Percentiles rank a stretch among this genome's conserved stretches.
Evolutionary conservation across 208 protist species (phyloP).

Genomic region (Crithidia mellificae): DNA sequence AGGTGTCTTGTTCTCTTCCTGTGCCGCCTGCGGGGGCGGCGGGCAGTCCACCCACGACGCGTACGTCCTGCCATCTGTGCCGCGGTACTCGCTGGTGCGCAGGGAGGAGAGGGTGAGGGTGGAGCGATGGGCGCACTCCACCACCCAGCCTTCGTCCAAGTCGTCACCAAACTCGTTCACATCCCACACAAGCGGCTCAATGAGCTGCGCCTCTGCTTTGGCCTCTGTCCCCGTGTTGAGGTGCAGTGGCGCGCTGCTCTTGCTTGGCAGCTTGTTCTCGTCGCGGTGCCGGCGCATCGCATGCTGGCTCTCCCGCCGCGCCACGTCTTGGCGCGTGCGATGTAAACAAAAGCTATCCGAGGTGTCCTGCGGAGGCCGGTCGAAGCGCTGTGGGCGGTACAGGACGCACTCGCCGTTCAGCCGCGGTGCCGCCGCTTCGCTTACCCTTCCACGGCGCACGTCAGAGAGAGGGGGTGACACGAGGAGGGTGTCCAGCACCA

Average conservation of each 20-base stretch:
- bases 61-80: constrained; percentile 35
- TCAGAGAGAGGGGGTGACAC: not conserved
- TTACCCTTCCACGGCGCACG: too few relatives aligned
- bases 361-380: not conserved
- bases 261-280: not conserved
- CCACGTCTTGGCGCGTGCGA: constrained; percentile 4
- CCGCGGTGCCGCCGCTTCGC: too few relatives aligned
- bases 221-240: not conserved
- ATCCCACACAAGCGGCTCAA: constrained; percentile 12
- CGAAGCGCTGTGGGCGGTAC: constrained; percentile 22
- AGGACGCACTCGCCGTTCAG: not conserved
- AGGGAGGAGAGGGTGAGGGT: constrained; percentile 47
- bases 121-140: constrained; percentile 46
- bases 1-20: constrained; percentile 2
- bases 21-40: not conserved
- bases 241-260: not conserved
- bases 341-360: not conserved
- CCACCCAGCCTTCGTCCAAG: constrained; percentile 7
- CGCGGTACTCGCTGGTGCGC: constrained; percentile 52
- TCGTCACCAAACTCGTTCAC: constrained; percentile 30
- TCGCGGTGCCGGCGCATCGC: not conserved
- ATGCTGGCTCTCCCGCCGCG: constrained; percentile 6
- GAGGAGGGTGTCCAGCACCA: constrained; percentile 46
- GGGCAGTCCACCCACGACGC: constrained; percentile 41
- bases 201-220: not conserved